Evolutionary conservation across 1,139 yeast genomes (phyloP).

Genomic region (Candida pseudoviswanathii): DNA sequence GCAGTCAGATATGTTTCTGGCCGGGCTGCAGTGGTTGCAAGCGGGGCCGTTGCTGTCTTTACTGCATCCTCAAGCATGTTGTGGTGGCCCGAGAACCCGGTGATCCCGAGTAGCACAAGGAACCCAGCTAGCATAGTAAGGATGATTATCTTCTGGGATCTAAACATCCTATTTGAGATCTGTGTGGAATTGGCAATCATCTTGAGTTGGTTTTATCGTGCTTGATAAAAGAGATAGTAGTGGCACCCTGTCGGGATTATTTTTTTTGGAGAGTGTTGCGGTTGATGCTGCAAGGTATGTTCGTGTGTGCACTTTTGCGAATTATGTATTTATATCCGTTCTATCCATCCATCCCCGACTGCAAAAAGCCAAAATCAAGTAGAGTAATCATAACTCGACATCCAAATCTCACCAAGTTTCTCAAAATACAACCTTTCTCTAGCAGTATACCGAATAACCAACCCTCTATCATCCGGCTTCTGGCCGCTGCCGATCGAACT

Average conservation of each 20-base stretch:
- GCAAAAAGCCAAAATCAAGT: background rate
- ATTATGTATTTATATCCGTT: background rate
- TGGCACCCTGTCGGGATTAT: too few relatives aligned
- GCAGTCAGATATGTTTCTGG: too few relatives aligned
- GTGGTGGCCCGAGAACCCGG: constrained; percentile 26
- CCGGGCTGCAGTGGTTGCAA: too few relatives aligned
- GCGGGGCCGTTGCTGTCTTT: constrained; percentile 11
- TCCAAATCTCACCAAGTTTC: constrained; percentile 34
- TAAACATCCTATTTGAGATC: constrained; percentile 32
- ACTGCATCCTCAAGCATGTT: constrained; percentile 17
- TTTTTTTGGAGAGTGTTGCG: background rate
- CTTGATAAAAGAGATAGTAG: too few relatives aligned
- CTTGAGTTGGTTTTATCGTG: background rate
- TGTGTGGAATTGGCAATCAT: constrained; percentile 34
- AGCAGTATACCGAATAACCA: constrained; percentile 22
- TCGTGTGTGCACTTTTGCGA: background rate
- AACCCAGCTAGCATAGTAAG: constrained; percentile 25
- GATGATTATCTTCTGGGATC: constrained; percentile 29
- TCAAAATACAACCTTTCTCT: constrained; percentile 24
- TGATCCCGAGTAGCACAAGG: constrained; percentile 24
- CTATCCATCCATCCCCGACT: background rate
- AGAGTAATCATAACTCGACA: constrained; percentile 15
- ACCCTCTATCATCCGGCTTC: constrained; percentile 20
- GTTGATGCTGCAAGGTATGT: background rate
- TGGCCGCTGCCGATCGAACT: constrained; percentile 32